Evolutionary conservation across 306 rosid species (phyloP).

Genomic region (Geum urbanum): DNA sequence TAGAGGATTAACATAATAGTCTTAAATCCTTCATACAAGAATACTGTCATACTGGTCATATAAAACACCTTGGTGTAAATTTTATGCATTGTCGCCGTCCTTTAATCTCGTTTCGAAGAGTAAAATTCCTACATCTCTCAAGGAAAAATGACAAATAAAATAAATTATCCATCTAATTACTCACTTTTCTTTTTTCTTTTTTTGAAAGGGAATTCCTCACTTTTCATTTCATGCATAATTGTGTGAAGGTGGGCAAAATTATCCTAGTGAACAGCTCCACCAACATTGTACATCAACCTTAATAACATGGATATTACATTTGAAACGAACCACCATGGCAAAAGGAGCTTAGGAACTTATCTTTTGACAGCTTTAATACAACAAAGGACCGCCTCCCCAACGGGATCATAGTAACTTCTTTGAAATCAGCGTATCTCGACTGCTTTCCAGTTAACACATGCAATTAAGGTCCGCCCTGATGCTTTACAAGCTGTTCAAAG

Average conservation of each 20-base stretch:
- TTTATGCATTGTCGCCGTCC: too few species aligned
- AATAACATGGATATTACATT: background rate
- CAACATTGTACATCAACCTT: background rate
- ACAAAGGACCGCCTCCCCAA: background rate
- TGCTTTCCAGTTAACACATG: background rate
- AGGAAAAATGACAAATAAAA: too few species aligned
- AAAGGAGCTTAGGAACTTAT: background rate
- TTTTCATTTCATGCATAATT: background rate
- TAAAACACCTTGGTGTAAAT: too few species aligned
- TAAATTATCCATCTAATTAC: too few species aligned
- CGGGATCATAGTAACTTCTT: background rate
- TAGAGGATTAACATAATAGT: too few species aligned
- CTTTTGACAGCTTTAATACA: background rate
- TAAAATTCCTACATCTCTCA: too few species aligned
- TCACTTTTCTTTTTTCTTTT: too few species aligned
- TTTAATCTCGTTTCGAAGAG: too few species aligned
- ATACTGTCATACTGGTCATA: too few species aligned
- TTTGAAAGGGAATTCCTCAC: too few species aligned
- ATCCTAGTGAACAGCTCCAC: background rate
- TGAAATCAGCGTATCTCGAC: background rate
- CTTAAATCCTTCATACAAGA: too few species aligned
- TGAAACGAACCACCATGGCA: background rate
- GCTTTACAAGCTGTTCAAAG: slow-evolving; percentile 5
- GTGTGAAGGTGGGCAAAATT: background rate
- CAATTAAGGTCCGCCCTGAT: background rate